Evolutionary conservation across 2,329 filamentous ascomycete genomes (phyloP).

Genomic region (Alternaria alternata): DNA sequence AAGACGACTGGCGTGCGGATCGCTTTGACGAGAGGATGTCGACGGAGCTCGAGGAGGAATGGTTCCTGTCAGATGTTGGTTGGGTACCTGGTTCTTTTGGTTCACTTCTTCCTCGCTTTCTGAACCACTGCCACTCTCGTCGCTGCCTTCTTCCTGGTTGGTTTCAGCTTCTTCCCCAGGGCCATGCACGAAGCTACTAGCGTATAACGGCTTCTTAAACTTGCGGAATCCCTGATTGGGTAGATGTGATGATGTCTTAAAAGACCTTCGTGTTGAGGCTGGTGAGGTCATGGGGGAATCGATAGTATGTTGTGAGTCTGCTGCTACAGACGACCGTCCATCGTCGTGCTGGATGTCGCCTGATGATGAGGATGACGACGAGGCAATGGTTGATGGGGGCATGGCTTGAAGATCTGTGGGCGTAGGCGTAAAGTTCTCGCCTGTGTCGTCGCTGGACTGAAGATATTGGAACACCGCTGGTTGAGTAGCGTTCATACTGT

Average conservation of each 20-base stretch:
- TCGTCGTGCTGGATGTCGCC: constrained; percentile 28
- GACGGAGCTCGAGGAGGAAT: constrained; percentile 33
- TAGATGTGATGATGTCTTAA: constrained; percentile 16
- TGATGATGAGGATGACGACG: constrained; percentile 34
- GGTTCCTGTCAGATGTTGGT: constrained; percentile 24
- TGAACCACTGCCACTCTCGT: constrained; percentile 16
- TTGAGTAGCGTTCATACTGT: constrained; percentile 29
- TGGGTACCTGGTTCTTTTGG: constrained; percentile 18
- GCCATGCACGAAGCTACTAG: constrained; percentile 44
- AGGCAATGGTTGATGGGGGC: constrained; percentile 30
- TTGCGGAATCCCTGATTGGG: constrained; percentile 24
- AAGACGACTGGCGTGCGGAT: constrained; percentile 39
- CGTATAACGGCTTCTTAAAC: constrained; percentile 42
- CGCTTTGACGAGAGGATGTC: constrained; percentile 33
- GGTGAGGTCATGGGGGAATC: constrained; percentile 45
- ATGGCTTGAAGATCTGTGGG: constrained; percentile 18
- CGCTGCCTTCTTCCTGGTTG: constrained; percentile 18
- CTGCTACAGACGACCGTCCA: constrained; percentile 33
- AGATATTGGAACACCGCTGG: constrained; percentile 44
- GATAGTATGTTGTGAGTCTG: constrained; percentile 21
- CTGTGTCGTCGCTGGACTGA: constrained; percentile 18
- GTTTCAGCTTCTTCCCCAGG: constrained; percentile 26
- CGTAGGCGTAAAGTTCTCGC: constrained; percentile 17
- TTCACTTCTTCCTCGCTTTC: constrained; percentile 31
- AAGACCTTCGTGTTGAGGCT: constrained; percentile 30